Evolutionary conservation across 2,329 filamentous ascomycete species (phyloP).

Genomic region (Coleophoma eucalyptorum): DNA sequence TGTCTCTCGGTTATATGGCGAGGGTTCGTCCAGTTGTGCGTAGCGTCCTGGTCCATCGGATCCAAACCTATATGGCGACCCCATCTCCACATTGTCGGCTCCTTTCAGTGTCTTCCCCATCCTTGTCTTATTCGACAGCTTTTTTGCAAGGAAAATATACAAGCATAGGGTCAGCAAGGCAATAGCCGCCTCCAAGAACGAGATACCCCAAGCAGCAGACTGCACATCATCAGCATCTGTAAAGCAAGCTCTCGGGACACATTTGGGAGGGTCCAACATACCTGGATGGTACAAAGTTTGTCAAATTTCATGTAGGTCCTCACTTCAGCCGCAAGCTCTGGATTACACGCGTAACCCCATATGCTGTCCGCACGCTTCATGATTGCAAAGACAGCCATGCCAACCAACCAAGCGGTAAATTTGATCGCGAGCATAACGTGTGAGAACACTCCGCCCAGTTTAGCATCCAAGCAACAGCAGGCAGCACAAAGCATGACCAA

Average conservation of each 20-base stretch:
- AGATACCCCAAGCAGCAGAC: background rate
- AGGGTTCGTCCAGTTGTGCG: too few species aligned
- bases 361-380: constrained; percentile 7
- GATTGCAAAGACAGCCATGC: constrained; percentile 8
- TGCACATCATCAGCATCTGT: background rate
- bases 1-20: too few species aligned
- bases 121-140: too few species aligned
- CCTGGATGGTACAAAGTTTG: constrained; percentile 16
- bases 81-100: too few species aligned
- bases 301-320: constrained; percentile 15
- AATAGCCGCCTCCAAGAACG: background rate
- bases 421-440: constrained; percentile 8
- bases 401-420: constrained; percentile 11
- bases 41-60: too few species aligned
- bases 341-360: constrained; percentile 17
- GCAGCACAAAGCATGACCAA: constrained; percentile 9
- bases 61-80: too few species aligned
- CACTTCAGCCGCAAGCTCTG: constrained; percentile 12
- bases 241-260: background rate
- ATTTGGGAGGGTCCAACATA: constrained; percentile 1
- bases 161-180: too few species aligned
- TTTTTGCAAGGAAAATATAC: too few species aligned
- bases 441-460: constrained; percentile 6
- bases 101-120: too few species aligned
- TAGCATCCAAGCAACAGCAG: constrained; percentile 10